phyloP scores from a whole-genome alignment of 345 rosid genomes.

The Gynandropsis gynandra region DNA sequence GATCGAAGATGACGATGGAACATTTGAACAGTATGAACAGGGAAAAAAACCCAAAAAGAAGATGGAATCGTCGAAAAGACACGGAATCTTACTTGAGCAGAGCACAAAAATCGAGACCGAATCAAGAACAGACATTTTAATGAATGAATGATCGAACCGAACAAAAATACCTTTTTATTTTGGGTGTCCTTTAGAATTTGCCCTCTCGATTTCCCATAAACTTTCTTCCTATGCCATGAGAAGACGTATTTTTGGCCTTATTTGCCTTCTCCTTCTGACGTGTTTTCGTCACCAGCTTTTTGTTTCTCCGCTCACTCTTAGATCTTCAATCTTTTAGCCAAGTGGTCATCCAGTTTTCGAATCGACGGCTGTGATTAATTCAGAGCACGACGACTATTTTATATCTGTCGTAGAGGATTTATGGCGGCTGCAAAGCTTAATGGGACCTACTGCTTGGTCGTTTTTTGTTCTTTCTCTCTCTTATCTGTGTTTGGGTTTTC shows the following conservation, averaged over 20 bases:
- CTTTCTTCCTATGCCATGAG: constrained; percentile 8
- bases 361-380: neutral
- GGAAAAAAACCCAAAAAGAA: constrained; percentile 2
- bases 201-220: constrained; percentile 7
- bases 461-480: neutral
- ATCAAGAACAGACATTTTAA: constrained; percentile 7
- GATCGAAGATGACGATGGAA: neutral
- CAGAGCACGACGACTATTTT: neutral
- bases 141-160: constrained; percentile 20
- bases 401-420: constrained; percentile 3
- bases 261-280: constrained; percentile 16
- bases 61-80: neutral
- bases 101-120: constrained; percentile 25
- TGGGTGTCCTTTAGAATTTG: neutral
- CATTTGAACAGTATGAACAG: constrained; percentile 18
- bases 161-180: neutral
- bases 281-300: constrained; percentile 1
- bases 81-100: constrained; percentile 25
- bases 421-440: neutral
- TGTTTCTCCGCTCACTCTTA: constrained; percentile 9
- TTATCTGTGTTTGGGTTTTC: no score
- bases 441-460: constrained; percentile 12
- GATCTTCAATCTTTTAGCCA: neutral
- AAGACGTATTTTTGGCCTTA: constrained; percentile 17
- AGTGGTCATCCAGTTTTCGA: neutral